A percentile compares a stretch with the other conserved stretches of the same genome.
Conservation (phyloP, 164 flowering plant genomes). For the Annona squamosa region DNA sequence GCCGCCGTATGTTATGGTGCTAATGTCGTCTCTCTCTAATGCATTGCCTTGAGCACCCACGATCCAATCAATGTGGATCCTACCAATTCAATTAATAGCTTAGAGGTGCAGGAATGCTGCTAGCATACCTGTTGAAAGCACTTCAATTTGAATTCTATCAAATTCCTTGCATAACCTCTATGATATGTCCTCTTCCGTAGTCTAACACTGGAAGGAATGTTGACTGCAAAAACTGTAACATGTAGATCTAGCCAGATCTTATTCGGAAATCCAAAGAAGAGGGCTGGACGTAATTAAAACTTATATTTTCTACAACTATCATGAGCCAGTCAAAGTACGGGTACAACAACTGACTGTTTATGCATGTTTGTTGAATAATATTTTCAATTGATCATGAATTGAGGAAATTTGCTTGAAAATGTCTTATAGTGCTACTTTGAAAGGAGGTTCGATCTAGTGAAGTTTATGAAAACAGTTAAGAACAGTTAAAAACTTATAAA, state of each 20-base stretch:
- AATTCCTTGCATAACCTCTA: not conserved
- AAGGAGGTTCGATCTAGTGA: constrained; percentile 47
- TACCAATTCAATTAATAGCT: not conserved
- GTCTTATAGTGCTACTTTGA: constrained; percentile 42
- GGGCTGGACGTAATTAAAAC: constrained; percentile 60
- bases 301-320: constrained; percentile 56
- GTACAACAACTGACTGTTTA: constrained; percentile 13
- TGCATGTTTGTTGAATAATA: not conserved
- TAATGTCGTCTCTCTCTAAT: too few species aligned
- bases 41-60: not conserved
- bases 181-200: not conserved
- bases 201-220: not conserved
- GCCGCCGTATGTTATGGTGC: not conserved
- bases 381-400: not conserved
- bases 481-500: too few species aligned
- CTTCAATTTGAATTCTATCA: not conserved
- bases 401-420: constrained; percentile 1
- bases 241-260: constrained; percentile 49
- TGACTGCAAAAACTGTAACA: not conserved
- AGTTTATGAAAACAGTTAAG: constrained; percentile 47
- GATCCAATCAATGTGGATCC: not conserved
- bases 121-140: not conserved
- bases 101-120: not conserved
- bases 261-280: constrained; percentile 53
- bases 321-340: constrained; percentile 51